These are phyloP conservation scores for Colletotrichum gloeosporioides DNA, from an alignment of 2,329 filamentous ascomycete species.

Conservation along the genomic window DNA sequence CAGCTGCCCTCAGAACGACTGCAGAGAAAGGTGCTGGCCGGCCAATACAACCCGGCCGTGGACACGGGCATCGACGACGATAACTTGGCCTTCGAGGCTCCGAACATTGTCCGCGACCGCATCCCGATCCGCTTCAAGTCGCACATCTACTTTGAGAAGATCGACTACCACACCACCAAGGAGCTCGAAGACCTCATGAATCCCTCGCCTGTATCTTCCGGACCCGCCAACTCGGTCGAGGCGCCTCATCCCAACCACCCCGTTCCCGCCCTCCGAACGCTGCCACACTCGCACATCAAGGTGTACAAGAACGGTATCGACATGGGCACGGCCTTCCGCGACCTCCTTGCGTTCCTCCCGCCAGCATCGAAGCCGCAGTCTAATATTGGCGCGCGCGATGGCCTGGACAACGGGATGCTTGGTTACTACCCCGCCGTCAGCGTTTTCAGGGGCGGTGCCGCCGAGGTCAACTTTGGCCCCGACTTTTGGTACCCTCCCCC, in stretches of 20 bases:
- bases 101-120: conserved; percentile 91
- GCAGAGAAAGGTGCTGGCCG: conserved; percentile 87
- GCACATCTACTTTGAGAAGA: conserved; percentile 92
- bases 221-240: conserved; percentile 53
- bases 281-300: conserved; percentile 85
- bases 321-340: conserved; percentile 86
- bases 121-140: conserved; percentile 94
- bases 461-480: conserved; percentile 92
- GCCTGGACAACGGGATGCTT: conserved; percentile 91
- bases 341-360: conserved; percentile 89
- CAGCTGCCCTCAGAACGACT: conserved; percentile 84
- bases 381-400: conserved; percentile 79
- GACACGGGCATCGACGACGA: conserved; percentile 69
- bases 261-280: conserved; percentile 77
- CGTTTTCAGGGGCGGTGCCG: conserved; percentile 88
- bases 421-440: conserved; percentile 96
- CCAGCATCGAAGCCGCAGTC: conserved; percentile 79
- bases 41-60: conserved; percentile 85
- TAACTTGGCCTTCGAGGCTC: conserved; percentile 58
- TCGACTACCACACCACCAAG: conserved; percentile 87
- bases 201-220: conserved; percentile 58
- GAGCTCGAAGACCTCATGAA: conserved; percentile 87
- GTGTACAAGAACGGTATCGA: conserved; percentile 91
- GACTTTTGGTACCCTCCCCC: conserved; percentile 89
- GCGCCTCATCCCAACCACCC: conserved; percentile 75